Conservation (phyloP, 371 early-diverging fungal genomes). For the Saksenaea vasiformis region DNA sequence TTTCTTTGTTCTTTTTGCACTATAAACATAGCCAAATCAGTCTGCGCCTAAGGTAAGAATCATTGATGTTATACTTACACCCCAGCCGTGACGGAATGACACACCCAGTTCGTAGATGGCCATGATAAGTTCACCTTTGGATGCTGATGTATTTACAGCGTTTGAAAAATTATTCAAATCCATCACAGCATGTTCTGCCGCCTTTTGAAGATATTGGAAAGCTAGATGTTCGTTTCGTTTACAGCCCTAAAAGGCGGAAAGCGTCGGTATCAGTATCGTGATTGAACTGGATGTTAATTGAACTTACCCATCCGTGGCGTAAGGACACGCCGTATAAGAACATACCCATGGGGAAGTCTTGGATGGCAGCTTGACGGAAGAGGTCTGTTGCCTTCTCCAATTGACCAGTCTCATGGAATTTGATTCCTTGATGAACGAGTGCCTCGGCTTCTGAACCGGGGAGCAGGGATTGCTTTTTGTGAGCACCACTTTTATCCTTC, state of each 20-base stretch:
- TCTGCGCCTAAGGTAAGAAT: too few species aligned
- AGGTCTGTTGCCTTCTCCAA: constrained; percentile 68
- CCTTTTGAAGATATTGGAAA: constrained; percentile 78
- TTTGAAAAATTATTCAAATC: constrained; percentile 50
- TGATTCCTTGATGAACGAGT: constrained; percentile 35
- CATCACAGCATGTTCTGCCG: constrained; percentile 75
- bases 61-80: constrained; percentile 44
- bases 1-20: constrained; percentile 68
- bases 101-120: constrained; percentile 88
- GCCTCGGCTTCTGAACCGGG: constrained; percentile 16
- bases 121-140: constrained; percentile 59
- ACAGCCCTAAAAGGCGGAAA: constrained; percentile 55
- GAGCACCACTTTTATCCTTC: neutral
- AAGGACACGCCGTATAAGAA: constrained; percentile 76
- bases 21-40: constrained; percentile 6
- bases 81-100: constrained; percentile 89
- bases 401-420: constrained; percentile 68
- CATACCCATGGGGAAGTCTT: constrained; percentile 69
- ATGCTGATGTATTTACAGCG: constrained; percentile 30
- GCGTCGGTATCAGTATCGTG: neutral
- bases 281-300: neutral
- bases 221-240: constrained; percentile 63
- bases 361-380: constrained; percentile 67
- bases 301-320: constrained; percentile 72
- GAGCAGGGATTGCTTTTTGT: neutral